These are phyloP conservation scores for Fusarium drepaniforme DNA, from an alignment of 2,329 filamentous ascomycete species.

Conservation along the genomic window DNA sequence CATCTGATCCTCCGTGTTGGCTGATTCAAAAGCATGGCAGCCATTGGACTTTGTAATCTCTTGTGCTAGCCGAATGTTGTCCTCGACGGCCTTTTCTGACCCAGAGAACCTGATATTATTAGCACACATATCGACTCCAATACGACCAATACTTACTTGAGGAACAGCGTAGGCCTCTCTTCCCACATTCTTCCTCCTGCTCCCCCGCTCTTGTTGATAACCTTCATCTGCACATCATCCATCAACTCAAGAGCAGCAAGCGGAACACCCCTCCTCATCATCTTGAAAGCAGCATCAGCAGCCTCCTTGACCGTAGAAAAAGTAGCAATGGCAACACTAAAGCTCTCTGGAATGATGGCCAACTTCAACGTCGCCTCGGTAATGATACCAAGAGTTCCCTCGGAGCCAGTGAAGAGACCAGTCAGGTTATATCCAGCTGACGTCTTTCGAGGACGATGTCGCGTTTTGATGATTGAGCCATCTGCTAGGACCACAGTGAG, in stretches of 20 bases:
- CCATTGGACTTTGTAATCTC: slow-evolving; percentile 62
- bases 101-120: slow-evolving; percentile 66
- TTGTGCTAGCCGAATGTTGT: slow-evolving; percentile 68
- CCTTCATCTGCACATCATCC: slow-evolving; percentile 75
- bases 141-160: slow-evolving; percentile 61
- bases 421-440: slow-evolving; percentile 81
- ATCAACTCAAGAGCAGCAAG: slow-evolving; percentile 76
- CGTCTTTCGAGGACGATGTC: slow-evolving; percentile 74
- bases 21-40: slow-evolving; percentile 76
- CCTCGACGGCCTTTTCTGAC: slow-evolving; percentile 70
- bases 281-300: slow-evolving; percentile 71
- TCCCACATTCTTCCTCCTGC: slow-evolving; percentile 72
- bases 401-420: slow-evolving; percentile 75
- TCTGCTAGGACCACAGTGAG: slow-evolving; percentile 79
- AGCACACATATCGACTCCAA: not conserved
- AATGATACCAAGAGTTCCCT: slow-evolving; percentile 78
- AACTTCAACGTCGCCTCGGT: slow-evolving; percentile 79
- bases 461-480: slow-evolving; percentile 75
- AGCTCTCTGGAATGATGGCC: slow-evolving; percentile 71
- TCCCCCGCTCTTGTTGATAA: slow-evolving; percentile 73
- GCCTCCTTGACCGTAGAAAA: slow-evolving; percentile 72
- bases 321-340: slow-evolving; percentile 73
- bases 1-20: slow-evolving; percentile 72
- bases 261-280: slow-evolving; percentile 74
- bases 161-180: slow-evolving; percentile 78